Conservation (phyloP, 2,329 filamentous ascomycete species). For the Colletotrichum scovillei region DNA sequence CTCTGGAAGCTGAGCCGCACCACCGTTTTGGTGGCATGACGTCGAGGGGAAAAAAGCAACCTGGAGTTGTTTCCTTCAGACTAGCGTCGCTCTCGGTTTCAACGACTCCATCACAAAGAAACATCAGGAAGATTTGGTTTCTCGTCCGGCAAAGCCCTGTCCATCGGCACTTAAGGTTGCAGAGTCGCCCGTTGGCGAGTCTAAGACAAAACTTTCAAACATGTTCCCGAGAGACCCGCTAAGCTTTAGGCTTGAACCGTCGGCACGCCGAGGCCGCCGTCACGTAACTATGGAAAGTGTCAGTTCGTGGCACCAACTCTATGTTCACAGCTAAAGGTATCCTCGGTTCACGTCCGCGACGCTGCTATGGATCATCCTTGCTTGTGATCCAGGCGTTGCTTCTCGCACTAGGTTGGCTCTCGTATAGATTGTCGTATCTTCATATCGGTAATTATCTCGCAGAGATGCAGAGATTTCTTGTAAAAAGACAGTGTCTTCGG, state of each 20-base stretch:
- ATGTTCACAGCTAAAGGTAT: not conserved
- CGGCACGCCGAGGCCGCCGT: not conserved
- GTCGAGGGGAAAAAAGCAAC: not conserved
- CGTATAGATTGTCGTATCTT: not conserved
- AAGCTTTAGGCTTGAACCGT: not conserved
- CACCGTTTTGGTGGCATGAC: not conserved
- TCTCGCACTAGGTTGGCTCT: not conserved
- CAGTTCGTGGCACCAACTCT: not conserved
- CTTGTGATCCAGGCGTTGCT: not conserved
- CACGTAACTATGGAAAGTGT: not conserved
- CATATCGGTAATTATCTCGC: not conserved
- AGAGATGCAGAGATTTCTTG: not conserved
- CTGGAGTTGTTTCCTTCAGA: not conserved
- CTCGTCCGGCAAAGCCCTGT: conserved; percentile 18
- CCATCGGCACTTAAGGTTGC: not conserved
- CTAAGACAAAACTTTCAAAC: not conserved
- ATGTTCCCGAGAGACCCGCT: not conserved
- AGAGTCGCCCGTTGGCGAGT: not conserved
- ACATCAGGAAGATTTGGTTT: not conserved
- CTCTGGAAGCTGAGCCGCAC: not conserved
- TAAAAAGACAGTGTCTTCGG: too few species aligned
- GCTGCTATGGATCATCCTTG: not conserved
- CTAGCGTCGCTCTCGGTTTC: not conserved
- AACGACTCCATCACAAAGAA: not conserved
- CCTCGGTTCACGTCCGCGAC: not conserved